These are phyloP conservation scores for Claviceps pazoutovae DNA, from an alignment of 2,329 filamentous ascomycete genomes.

Conservation along the genomic window DNA sequence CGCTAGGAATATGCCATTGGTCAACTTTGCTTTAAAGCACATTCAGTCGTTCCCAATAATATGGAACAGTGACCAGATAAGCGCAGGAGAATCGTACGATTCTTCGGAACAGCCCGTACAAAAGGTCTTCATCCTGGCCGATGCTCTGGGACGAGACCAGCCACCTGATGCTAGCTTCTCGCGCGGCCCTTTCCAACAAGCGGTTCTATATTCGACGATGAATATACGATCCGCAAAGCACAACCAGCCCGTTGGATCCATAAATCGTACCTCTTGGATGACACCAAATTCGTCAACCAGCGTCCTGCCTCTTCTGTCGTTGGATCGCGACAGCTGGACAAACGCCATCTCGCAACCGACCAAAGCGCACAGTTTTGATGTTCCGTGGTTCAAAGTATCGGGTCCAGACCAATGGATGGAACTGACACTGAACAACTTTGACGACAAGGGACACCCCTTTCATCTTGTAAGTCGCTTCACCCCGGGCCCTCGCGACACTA, in stretches of 20 bases:
- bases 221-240: constrained; percentile 9
- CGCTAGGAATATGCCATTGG: constrained; percentile 10
- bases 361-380: constrained; percentile 6
- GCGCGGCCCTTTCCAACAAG: constrained; percentile 4
- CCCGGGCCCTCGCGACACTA: neutral
- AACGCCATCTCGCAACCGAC: constrained; percentile 7
- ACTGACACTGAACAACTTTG: constrained; percentile 34
- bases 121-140: constrained; percentile 2
- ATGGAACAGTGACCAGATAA: neutral
- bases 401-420: constrained; percentile 27
- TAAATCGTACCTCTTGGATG: constrained; percentile 12
- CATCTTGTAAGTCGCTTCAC: constrained; percentile 24
- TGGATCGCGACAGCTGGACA: constrained; percentile 7
- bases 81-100: neutral
- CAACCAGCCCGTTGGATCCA: constrained; percentile 10
- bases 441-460: constrained; percentile 35
- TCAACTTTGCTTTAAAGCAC: constrained; percentile 10
- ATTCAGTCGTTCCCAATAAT: constrained; percentile 9
- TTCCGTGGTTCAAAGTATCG: constrained; percentile 8
- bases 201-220: constrained; percentile 11
- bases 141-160: neutral
- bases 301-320: constrained; percentile 8
- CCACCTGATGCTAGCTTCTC: neutral
- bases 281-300: constrained; percentile 1
- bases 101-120: neutral